A percentile compares a stretch with the other conserved stretches of the same genome.
Conservation (phyloP, 176 grass and related monocot genomes). For the Rhynchospora tenuis region DNA sequence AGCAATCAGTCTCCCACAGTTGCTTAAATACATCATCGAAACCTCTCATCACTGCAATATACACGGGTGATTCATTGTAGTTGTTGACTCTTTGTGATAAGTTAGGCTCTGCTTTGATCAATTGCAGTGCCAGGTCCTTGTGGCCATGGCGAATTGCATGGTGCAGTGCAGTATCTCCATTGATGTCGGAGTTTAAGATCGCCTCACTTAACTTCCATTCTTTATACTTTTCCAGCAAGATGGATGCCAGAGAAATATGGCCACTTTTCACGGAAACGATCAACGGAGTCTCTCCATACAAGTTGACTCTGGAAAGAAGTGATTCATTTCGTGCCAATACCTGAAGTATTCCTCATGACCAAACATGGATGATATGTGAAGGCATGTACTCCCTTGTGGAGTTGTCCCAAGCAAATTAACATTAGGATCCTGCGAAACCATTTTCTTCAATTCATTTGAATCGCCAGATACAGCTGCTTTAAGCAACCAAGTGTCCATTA, state of each 20-base stretch:
- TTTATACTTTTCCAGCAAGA: neutral
- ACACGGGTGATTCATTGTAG: constrained; percentile 9
- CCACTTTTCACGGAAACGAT: neutral
- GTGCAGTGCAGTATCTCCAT: constrained; percentile 7
- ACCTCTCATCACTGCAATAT: neutral
- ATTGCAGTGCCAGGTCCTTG: neutral
- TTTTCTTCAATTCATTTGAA: too few species aligned
- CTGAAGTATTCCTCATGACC: too few species aligned
- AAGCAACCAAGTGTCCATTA: too few species aligned
- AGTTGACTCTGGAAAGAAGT: neutral
- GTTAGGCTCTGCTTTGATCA: neutral
- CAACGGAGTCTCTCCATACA: neutral
- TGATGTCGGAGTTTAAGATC: neutral
- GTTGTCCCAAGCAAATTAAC: too few species aligned
- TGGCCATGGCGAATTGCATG: neutral
- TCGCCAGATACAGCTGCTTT: too few species aligned
- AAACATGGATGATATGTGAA: too few species aligned
- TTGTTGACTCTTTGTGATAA: neutral
- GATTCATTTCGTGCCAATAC: neutral
- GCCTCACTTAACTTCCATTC: neutral
- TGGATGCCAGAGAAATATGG: neutral
- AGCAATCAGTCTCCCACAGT: neutral
- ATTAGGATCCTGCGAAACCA: too few species aligned
- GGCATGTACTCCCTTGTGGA: too few species aligned
- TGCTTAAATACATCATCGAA: neutral